Evolutionary conservation across 176 grass and related monocot species (phyloP).

Genomic region (Alopecurus myosuroides): DNA sequence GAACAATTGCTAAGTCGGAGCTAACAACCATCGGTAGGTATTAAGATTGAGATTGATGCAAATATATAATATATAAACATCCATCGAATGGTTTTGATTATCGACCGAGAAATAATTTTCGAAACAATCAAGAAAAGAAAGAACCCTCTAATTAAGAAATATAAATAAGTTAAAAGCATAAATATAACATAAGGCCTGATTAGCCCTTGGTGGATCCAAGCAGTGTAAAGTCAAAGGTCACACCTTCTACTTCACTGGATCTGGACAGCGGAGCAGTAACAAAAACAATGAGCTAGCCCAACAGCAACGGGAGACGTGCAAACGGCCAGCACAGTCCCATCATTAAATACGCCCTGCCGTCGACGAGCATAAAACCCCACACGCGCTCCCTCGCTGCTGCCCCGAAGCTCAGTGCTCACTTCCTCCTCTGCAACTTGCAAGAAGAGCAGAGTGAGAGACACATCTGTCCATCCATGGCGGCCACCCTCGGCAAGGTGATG

Average conservation of each 20-base stretch:
- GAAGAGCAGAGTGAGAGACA: neutral
- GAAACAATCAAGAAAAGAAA: too few species aligned
- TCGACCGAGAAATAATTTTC: too few species aligned
- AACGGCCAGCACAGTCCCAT: neutral
- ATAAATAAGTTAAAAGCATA: neutral
- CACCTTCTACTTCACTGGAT: neutral
- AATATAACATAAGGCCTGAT: neutral
- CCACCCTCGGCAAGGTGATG: neutral
- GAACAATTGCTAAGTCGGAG: too few species aligned
- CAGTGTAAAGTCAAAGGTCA: neutral
- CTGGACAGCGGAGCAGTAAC: neutral
- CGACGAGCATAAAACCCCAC: slow-evolving; percentile 17
- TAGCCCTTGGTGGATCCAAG: neutral
- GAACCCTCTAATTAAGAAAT: neutral
- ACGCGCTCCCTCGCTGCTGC: neutral
- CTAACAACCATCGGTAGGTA: too few species aligned
- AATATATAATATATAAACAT: too few species aligned
- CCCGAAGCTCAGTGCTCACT: neutral
- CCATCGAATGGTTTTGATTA: too few species aligned
- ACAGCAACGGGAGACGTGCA: neutral
- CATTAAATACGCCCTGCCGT: neutral
- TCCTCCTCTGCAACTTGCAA: neutral
- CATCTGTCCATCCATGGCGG: slow-evolving; percentile 1
- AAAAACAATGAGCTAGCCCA: neutral
- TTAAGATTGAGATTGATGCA: too few species aligned